These are phyloP conservation scores for Colletotrichum lindemuthianum DNA, from an alignment of 2,329 filamentous ascomycete species.

Conservation along the genomic window DNA sequence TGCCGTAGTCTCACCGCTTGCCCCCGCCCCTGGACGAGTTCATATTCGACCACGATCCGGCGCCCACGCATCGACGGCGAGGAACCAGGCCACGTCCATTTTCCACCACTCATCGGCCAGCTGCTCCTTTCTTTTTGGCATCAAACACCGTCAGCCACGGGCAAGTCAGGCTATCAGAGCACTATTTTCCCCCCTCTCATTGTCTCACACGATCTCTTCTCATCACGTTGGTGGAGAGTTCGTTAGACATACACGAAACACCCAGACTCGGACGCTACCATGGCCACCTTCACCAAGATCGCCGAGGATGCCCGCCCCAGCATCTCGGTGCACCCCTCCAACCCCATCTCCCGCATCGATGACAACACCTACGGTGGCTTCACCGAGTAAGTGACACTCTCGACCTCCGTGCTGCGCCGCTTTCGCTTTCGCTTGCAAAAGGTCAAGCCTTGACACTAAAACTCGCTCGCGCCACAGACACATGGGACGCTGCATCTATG, in stretches of 20 bases:
- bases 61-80: background rate
- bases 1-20: slow-evolving; percentile 28
- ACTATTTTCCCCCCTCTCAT: background rate
- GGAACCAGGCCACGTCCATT: slow-evolving; percentile 17
- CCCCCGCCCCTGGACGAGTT: slow-evolving; percentile 31
- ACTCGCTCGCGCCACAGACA: slow-evolving; percentile 62
- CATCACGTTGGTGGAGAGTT: background rate
- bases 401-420: background rate
- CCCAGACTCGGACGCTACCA: slow-evolving; percentile 45
- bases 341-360: slow-evolving; percentile 78
- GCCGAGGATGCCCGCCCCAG: slow-evolving; percentile 67
- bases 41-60: slow-evolving; percentile 34
- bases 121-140: slow-evolving; percentile 15
- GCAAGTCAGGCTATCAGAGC: background rate
- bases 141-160: slow-evolving; percentile 8
- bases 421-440: background rate
- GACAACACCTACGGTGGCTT: slow-evolving; percentile 87
- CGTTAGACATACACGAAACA: background rate
- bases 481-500: slow-evolving; percentile 91
- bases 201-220: slow-evolving; percentile 2
- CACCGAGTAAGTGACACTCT: slow-evolving; percentile 70
- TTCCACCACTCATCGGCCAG: slow-evolving; percentile 32
- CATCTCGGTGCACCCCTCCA: slow-evolving; percentile 72
- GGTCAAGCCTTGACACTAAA: background rate
- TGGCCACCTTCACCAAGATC: slow-evolving; percentile 80